phyloP scores from a whole-genome alignment of 176 grass and related monocot species.

The Aegilops speltoides region DNA sequence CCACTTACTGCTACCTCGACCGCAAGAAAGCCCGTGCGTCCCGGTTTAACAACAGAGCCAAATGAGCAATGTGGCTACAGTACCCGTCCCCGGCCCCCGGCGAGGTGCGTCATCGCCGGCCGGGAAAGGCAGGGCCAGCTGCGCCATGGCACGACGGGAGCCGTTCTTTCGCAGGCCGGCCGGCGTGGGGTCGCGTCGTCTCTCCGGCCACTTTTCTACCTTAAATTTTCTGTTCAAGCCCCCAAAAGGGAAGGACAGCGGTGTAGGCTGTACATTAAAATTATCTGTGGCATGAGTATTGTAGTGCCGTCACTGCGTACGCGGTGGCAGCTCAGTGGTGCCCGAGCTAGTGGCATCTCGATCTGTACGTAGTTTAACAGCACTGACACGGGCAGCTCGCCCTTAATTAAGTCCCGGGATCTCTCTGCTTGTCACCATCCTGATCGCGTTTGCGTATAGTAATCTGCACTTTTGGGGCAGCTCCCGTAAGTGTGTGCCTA shows the following conservation, averaged over 20 bases:
- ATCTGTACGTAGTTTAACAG: not conserved
- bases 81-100: not conserved
- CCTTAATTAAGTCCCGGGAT: not conserved
- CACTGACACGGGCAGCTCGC: not conserved
- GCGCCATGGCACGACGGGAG: not conserved
- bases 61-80: not conserved
- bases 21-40: not conserved
- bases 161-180: not conserved
- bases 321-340: constrained; percentile 17
- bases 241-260: not conserved
- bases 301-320: not conserved
- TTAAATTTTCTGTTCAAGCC: not conserved
- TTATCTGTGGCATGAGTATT: not conserved
- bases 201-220: not conserved
- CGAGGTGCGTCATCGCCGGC: not conserved
- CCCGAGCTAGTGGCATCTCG: constrained; percentile 29
- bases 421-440: not conserved
- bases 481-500: not conserved
- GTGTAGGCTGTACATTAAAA: constrained; percentile 28
- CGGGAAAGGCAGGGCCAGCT: not conserved
- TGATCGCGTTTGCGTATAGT: not conserved
- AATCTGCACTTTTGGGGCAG: not conserved
- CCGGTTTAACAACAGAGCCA: not conserved
- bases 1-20: not conserved
- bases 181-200: constrained; percentile 3